phyloP scores from a whole-genome alignment of 768 basidiomycete species.

The Termitomyces sp. region DNA sequence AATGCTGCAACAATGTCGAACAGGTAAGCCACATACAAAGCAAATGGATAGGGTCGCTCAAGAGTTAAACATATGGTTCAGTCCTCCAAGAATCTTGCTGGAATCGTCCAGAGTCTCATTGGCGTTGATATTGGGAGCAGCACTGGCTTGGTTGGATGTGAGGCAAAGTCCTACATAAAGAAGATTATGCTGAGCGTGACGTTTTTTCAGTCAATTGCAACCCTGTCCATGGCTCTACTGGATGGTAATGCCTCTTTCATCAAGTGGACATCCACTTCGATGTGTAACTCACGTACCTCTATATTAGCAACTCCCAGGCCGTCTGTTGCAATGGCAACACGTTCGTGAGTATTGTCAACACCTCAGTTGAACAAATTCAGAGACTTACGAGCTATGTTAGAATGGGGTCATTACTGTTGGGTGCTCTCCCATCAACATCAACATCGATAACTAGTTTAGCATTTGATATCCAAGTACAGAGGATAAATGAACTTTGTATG shows the following conservation, averaged over 20 bases:
- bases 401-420: slow-evolving; percentile 11
- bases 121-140: slow-evolving; percentile 1
- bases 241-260: background rate
- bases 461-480: background rate
- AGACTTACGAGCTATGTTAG: background rate
- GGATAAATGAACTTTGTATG: background rate
- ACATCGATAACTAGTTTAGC: background rate
- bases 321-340: too few species aligned
- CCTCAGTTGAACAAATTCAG: background rate
- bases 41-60: too few species aligned
- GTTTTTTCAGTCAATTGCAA: slow-evolving; percentile 9
- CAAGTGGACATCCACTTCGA: background rate
- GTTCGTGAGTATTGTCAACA: too few species aligned
- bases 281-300: background rate
- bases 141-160: slow-evolving; percentile 8
- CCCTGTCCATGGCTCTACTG: slow-evolving; percentile 7
- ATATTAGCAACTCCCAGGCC: too few species aligned
- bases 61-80: too few species aligned
- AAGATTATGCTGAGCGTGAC: background rate
- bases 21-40: background rate
- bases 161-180: background rate
- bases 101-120: slow-evolving; percentile 7
- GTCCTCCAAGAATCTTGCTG: background rate
- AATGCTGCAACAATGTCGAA: background rate
- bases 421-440: slow-evolving; percentile 16